phyloP scores from a whole-genome alignment of 1,284 basidiomycete genomes.

The Polyporus tsugae region DNA sequence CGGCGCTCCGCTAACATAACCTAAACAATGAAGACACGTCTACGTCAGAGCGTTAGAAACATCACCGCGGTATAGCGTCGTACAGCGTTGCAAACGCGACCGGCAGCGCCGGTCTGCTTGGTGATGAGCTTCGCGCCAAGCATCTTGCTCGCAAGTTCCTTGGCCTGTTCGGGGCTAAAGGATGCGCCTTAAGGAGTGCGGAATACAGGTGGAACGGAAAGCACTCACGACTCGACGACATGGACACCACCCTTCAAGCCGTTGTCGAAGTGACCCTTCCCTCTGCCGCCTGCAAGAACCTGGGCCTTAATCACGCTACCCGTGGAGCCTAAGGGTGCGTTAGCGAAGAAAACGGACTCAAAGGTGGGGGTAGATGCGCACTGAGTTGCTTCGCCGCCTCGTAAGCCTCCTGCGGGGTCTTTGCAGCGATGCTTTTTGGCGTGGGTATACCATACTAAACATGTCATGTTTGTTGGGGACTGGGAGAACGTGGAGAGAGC shows the following conservation, averaged over 20 bases:
- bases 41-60: neutral
- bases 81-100: conserved; percentile 95
- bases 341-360: conserved; percentile 10
- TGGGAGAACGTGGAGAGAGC: neutral
- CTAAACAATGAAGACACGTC: conserved; percentile 47
- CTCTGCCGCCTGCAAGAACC: conserved; percentile 97
- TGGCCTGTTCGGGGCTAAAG: conserved; percentile 87
- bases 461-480: neutral
- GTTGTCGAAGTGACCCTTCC: conserved; percentile 97
- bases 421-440: conserved; percentile 92
- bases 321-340: conserved; percentile 57
- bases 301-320: conserved; percentile 97
- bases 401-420: conserved; percentile 90
- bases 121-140: conserved; percentile 97
- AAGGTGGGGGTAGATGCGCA: conserved; percentile 41
- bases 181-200: neutral
- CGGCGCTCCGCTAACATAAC: conserved; percentile 98
- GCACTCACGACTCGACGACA: conserved; percentile 84
- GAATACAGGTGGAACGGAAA: conserved; percentile 6
- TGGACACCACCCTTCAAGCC: conserved; percentile 99
- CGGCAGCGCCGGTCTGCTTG: conserved; percentile 96
- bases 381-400: conserved; percentile 91
- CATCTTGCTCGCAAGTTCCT: conserved; percentile 92
- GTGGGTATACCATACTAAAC: conserved; percentile 93
- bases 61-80: conserved; percentile 38